Base-by-base conservation (phyloP, 768 basidiomycete species). In the Dentipellis sp. region DNA sequence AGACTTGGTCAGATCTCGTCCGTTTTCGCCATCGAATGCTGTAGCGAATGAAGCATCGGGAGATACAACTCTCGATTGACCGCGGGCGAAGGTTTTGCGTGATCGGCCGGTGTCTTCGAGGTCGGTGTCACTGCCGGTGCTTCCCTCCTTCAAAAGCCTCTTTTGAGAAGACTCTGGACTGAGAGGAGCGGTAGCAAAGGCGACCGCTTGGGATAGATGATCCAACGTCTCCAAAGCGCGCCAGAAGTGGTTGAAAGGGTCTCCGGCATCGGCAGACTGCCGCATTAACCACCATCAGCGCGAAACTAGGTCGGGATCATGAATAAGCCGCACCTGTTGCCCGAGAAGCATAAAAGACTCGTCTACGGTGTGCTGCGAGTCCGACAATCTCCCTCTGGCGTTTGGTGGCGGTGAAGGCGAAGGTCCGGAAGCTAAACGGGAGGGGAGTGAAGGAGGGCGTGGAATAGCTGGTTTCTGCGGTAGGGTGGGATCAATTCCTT, bases 221-320 rank as follows among this genome's bases (percentile, higher is more conserved):
- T 92, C 88, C 48, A 92, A 69, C 81, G 91, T 85, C 40, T 92
- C 88, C 75, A 91, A 86, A 50, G 88, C 87, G 62, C 79, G 83
- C 91, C 91, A 93, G 65, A 92, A 93, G 62, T 89, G 80, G 65
- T 91, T 90, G 73, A 93, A 93, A 4, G 88, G 84, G 64, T 93
- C 91, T 4, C 86, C 82, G 2, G 89, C 84, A 64, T 93, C 91
- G 37, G 61, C 54, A 37, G 61, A 62, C 60, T 62, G 53, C 12
- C n/a, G 40, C 12, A 37, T 29, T 29, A 29, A 6, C 29, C 29
- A 29, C 29, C 29, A 29, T 29, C 42, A 45, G 42, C 19, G 46
- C 42, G 34, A 35, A 23, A 34, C 10, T n/a, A 29, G 29, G 29
- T 29, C 29, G 29, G 29, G 58, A 37, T 59, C 11, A 59, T 52